Evolutionary conservation across 805 yeast species (phyloP).

Genomic region (Allodekkera sacchari): DNA sequence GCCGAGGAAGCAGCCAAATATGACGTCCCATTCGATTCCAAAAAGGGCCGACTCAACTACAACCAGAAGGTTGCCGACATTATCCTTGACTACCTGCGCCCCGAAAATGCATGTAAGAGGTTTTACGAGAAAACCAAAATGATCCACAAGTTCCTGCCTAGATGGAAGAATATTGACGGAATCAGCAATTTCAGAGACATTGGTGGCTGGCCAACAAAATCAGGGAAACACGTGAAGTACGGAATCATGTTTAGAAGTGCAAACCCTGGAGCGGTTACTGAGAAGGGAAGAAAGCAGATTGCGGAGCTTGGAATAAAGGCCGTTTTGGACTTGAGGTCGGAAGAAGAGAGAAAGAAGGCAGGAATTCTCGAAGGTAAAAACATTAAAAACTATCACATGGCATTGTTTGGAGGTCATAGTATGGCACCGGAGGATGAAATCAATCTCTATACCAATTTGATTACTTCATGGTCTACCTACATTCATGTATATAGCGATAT

Average conservation of each 20-base stretch:
- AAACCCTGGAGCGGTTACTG: constrained; percentile 43
- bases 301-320: constrained; percentile 38
- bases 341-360: constrained; percentile 39
- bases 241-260: constrained; percentile 59
- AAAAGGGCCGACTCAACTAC: constrained; percentile 41
- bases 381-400: constrained; percentile 40
- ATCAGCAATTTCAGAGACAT: constrained; percentile 68
- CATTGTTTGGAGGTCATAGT: constrained; percentile 47
- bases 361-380: constrained; percentile 41
- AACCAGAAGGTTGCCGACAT: constrained; percentile 42
- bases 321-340: constrained; percentile 63
- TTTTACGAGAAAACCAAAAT: constrained; percentile 32
- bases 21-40: constrained; percentile 24
- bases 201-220: constrained; percentile 60
- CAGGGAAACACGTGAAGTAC: constrained; percentile 37
- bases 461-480: constrained; percentile 56
- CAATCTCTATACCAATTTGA: constrained; percentile 40
- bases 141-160: constrained; percentile 31
- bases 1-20: constrained; percentile 20
- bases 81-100: constrained; percentile 39
- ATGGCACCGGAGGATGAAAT: constrained; percentile 61
- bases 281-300: constrained; percentile 35
- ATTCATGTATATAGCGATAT: constrained; percentile 55
- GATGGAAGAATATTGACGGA: constrained; percentile 63
- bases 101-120: constrained; percentile 38